These are phyloP conservation scores for Serpula lacrymans DNA, from an alignment of 768 basidiomycete species.

Conservation along the genomic window DNA sequence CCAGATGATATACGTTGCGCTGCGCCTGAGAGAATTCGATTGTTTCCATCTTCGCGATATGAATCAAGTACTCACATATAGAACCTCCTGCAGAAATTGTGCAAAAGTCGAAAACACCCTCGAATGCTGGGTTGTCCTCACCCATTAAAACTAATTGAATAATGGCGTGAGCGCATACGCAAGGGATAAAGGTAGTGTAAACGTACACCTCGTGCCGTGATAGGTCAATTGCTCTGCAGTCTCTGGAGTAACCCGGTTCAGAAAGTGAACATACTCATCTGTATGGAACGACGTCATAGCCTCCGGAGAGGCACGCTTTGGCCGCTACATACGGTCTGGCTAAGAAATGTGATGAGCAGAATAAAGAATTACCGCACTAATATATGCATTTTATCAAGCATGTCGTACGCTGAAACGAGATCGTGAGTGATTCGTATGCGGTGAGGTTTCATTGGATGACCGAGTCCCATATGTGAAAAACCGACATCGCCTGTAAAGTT, in stretches of 20 bases:
- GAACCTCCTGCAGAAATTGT: constrained; percentile 96
- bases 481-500: constrained; percentile 59
- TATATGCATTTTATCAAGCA: constrained; percentile 93
- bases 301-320: constrained; percentile 65
- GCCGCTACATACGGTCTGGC: constrained; percentile 41
- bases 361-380: constrained; percentile 50
- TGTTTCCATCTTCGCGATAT: too few species aligned
- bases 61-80: constrained; percentile 67
- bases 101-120: constrained; percentile 96
- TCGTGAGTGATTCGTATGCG: constrained; percentile 93
- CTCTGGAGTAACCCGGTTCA: constrained; percentile 87
- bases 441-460: constrained; percentile 96
- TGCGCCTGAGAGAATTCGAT: constrained; percentile 49
- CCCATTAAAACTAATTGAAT: constrained; percentile 52
- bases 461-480: constrained; percentile 77
- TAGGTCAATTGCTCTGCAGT: constrained; percentile 83
- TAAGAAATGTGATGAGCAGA: background rate
- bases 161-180: constrained; percentile 5
- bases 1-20: constrained; percentile 79
- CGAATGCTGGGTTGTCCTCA: constrained; percentile 95
- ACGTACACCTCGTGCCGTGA: constrained; percentile 79
- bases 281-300: constrained; percentile 95
- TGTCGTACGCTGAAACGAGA: constrained; percentile 83
- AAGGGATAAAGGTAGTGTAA: background rate
- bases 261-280: constrained; percentile 95